Percentiles rank a stretch among this genome's conserved stretches.
phyloP scores from a whole-genome alignment of 345 rosid species.

The Rhizophora mangle region DNA sequence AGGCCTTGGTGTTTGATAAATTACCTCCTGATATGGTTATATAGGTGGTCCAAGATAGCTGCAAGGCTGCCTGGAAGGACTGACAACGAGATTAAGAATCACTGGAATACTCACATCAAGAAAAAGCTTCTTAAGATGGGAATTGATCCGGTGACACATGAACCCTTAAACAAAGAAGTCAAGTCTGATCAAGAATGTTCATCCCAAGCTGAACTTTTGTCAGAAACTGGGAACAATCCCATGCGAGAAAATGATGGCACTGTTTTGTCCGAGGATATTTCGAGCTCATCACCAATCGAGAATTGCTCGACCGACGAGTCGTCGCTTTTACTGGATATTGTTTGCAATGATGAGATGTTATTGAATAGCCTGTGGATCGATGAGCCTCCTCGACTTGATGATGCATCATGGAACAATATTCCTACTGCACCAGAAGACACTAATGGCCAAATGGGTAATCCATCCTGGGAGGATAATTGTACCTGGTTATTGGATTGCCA shows the following conservation, averaged over 20 bases:
- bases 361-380: conserved; percentile 70
- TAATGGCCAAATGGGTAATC: conserved; percentile 12
- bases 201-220: conserved; percentile 11
- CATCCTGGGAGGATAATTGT: conserved; percentile 49
- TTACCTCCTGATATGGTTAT: not conserved
- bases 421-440: conserved; percentile 1
- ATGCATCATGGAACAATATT: conserved; percentile 30
- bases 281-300: conserved; percentile 37
- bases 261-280: conserved; percentile 33
- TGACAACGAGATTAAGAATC: conserved; percentile 92
- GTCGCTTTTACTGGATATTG: conserved; percentile 36
- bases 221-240: conserved; percentile 12
- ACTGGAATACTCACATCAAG: conserved; percentile 98
- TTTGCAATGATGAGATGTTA: conserved; percentile 49
- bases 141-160: conserved; percentile 85
- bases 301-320: conserved; percentile 28
- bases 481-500: conserved; percentile 66
- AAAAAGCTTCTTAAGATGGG: conserved; percentile 92
- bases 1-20: not conserved
- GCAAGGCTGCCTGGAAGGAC: conserved; percentile 91
- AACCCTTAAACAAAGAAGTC: conserved; percentile 43
- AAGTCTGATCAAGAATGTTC: conserved; percentile 24
- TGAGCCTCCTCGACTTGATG: conserved; percentile 43
- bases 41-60: conserved; percentile 97
- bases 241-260: conserved; percentile 17